These are phyloP conservation scores for Saccharomycopsis hybrid DNA, from an alignment of 1,139 yeast species.

Conservation along the genomic window DNA sequence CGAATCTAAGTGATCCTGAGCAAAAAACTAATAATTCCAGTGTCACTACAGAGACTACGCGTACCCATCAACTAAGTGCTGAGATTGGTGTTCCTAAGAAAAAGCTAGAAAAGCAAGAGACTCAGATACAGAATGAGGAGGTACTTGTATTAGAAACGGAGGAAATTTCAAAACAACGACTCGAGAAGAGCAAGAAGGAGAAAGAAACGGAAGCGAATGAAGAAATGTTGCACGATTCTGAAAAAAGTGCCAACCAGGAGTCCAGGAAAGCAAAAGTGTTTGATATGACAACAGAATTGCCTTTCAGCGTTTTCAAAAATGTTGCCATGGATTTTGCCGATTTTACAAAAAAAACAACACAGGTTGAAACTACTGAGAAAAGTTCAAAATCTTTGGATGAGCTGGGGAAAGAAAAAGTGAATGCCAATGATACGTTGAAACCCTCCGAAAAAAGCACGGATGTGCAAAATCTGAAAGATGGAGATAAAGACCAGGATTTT, in stretches of 20 bases:
- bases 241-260: not conserved
- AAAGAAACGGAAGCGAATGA: not conserved
- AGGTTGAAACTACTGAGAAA: not conserved
- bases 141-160: too few relatives aligned
- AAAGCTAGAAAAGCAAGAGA: too few relatives aligned
- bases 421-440: not conserved
- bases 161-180: too few relatives aligned
- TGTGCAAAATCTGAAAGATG: not conserved
- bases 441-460: not conserved
- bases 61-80: too few relatives aligned
- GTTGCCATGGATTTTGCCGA: constrained; percentile 1
- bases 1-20: too few relatives aligned
- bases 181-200: not conserved
- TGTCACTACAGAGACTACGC: too few relatives aligned
- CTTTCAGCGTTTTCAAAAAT: constrained; percentile 1
- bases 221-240: not conserved
- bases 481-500: not conserved
- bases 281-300: not conserved
- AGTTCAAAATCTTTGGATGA: not conserved
- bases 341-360: not conserved
- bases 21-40: too few relatives aligned
- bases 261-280: not conserved
- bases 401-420: not conserved
- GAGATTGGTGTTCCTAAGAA: too few relatives aligned
- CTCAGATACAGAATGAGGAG: too few relatives aligned